Percentiles rank a stretch among this genome's conserved stretches.
phyloP scores from a whole-genome alignment of 2,329 filamentous ascomycete genomes.

The Diaporthe citriasiana region DNA sequence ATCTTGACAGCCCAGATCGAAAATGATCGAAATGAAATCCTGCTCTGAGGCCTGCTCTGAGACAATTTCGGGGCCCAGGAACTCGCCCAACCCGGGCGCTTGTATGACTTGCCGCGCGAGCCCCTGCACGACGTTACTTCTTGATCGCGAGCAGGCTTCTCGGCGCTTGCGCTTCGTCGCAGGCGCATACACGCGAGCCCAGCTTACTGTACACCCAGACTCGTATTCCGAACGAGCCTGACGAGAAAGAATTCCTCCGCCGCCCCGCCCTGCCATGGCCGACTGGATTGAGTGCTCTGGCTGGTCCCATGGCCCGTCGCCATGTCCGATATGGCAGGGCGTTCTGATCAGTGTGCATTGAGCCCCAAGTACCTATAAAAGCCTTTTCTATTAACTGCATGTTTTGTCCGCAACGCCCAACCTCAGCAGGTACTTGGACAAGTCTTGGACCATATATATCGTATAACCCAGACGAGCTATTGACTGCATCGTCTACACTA shows the following conservation, averaged over 20 bases:
- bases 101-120: conserved; percentile 24
- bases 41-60: neutral
- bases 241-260: neutral
- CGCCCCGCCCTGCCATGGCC: neutral
- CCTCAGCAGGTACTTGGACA: neutral
- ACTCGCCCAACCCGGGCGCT: conserved; percentile 18
- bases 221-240: neutral
- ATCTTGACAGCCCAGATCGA: conserved; percentile 18
- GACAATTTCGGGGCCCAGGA: conserved; percentile 14
- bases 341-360: neutral
- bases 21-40: conserved; percentile 7
- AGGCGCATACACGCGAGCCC: neutral
- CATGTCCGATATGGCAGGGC: neutral
- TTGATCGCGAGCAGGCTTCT: conserved; percentile 6
- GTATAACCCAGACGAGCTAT: neutral
- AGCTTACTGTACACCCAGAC: neutral
- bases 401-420: neutral
- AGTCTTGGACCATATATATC: neutral
- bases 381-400: neutral
- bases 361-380: no score
- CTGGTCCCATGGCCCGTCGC: neutral
- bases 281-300: neutral
- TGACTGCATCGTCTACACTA: neutral
- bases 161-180: conserved; percentile 36
- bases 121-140: conserved; percentile 16